Base-by-base conservation (phyloP, 768 basidiomycete genomes). In the Mycena metata region DNA sequence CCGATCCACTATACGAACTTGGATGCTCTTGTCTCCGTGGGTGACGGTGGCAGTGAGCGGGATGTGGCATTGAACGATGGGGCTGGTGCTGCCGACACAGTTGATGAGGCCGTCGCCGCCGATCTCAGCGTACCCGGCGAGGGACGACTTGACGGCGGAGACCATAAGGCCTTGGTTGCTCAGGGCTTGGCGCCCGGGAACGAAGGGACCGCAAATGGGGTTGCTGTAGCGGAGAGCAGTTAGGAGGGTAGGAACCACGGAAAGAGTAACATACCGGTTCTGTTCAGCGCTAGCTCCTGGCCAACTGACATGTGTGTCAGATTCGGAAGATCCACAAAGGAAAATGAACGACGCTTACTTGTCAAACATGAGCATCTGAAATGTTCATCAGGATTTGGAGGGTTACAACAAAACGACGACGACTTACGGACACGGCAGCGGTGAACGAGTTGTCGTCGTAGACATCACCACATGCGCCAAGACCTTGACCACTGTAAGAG, bases 1-100 rank as follows among this genome's bases (percentile, higher is more conserved):
- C 21, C 88, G 80, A 73, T 90, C 89, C 8, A 78, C 77, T 66
- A 89, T 78, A 0, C 70, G 72, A 30, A 87, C 85, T 0, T 74
- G 71, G 49, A 85, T 79, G 8, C 70, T 64, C 39, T 81, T 82
- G 57, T 79, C 81, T 55, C 75, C 56, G 71, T 77, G 42, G 52
- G 77, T 64, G 63, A 74, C 69, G 72, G 75, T 72, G 63, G 77
- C 54, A 49, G 78, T 72, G 21, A 72, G 47, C 36, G 70, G 70
- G 50, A 69, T 36, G 60, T 72, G 70, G 70, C 70, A 72, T 19
- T 63, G 70, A 15, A 46, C 66, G 33, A 17, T 36, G 47, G 46
- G 56, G 50, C 24, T 13, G 30, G 26, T 23, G 41, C 8, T 9
- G 47, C 67, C 67, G 45, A 63, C 49, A 19, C 67, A 62, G 61